phyloP scores from a whole-genome alignment of 192 early-diverging fungal genomes.

The Linnemannia exigua region DNA sequence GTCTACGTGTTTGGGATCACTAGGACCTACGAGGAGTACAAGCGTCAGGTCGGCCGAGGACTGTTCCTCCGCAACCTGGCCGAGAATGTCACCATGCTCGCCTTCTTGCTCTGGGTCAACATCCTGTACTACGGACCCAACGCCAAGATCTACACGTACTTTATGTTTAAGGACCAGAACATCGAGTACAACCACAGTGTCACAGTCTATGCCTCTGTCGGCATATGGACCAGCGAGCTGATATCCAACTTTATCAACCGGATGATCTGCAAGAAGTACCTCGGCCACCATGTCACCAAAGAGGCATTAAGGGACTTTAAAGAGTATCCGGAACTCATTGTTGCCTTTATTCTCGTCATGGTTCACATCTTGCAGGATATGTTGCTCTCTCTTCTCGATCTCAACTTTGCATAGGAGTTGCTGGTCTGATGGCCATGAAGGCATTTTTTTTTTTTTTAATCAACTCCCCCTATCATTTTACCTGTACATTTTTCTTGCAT shows the following conservation, averaged over 20 bases:
- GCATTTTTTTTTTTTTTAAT: conserved; percentile 9
- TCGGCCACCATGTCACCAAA: conserved; percentile 70
- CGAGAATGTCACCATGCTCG: conserved; percentile 84
- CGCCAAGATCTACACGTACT: conserved; percentile 75
- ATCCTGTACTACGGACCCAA: conserved; percentile 82
- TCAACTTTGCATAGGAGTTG: conserved; percentile 60
- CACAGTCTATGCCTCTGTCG: conserved; percentile 71
- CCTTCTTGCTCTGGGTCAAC: conserved; percentile 78
- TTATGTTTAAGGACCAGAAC: conserved; percentile 72
- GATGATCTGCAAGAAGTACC: conserved; percentile 67
- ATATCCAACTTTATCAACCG: conserved; percentile 73
- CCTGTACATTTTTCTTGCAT: background rate
- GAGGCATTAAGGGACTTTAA: conserved; percentile 78
- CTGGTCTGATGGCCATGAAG: background rate
- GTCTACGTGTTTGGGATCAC: conserved; percentile 70
- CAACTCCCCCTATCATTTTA: background rate
- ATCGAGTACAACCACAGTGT: conserved; percentile 64
- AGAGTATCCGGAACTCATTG: conserved; percentile 75
- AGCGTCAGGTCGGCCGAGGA: conserved; percentile 75
- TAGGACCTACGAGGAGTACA: conserved; percentile 75
- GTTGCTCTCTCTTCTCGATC: conserved; percentile 71
- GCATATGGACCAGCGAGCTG: conserved; percentile 79
- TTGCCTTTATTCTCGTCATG: conserved; percentile 76
- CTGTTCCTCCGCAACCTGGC: conserved; percentile 82
- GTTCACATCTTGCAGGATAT: conserved; percentile 83